Base-by-base conservation (phyloP, 2,329 filamentous ascomycete species). In the Ceratocystis lukuohia region DNA sequence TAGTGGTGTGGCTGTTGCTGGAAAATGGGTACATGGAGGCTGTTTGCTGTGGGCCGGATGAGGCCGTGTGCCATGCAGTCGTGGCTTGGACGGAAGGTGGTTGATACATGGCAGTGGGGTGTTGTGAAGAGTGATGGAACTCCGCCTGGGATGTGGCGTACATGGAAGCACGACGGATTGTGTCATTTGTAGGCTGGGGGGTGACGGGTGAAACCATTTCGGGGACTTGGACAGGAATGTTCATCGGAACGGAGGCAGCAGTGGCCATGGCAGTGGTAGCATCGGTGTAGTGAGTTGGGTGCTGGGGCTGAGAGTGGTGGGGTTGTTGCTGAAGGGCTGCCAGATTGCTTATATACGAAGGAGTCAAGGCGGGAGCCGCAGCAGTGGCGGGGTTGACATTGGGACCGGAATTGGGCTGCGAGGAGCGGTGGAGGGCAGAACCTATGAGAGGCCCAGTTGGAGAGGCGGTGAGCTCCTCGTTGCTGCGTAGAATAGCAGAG, bases 401-500 rank as follows among this genome's bases (percentile, higher is more conserved):
- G 48, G 48, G 10, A 3, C 48, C 37, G 10, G 37, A 2, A 41
- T 15, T 41, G n/a, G 48, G 4, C 50, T 30, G 50, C 20, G 74
- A 56, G 50, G 20, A 15, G 12, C 50, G 28, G 12, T 10, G 12
- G 50, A 25, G 12, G 50, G 20, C 68, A 15, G 71, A 69, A 3
- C 77, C 8, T 6, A 48, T 20, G 46, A 12, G 50, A 75, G 71
- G 45, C 77, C 72, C 45, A 2, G 75, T 69, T 67, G 75, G 77
- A 2, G 74, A 70, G 3, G 78, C 74, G 37, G 72, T 74, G 8
- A 76, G 72, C 2, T 74, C 70, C 1, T 76, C 74, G 25, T 76
- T 74, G 1, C 76, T 75, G 2, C 25, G 50, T 5, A 56, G 50
- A 30, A 56, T 56, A 7, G 50, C 50, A 12, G 79, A 78, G 10